Conservation (phyloP, 2,329 filamentous ascomycete genomes). For the Exserohilum turcica region DNA sequence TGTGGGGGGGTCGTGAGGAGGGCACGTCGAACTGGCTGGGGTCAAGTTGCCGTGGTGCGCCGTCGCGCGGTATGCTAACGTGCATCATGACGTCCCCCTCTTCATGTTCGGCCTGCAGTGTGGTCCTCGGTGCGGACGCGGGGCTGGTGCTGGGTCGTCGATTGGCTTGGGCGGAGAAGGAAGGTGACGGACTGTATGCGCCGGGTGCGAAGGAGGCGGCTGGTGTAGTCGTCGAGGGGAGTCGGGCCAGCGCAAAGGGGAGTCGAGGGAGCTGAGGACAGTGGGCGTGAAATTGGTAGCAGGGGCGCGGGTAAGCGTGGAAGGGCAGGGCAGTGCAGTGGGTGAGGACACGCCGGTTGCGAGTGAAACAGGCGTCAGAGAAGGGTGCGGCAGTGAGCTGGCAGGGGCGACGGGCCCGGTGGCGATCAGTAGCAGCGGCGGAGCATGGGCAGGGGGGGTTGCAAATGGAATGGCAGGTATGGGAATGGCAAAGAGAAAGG, state of each 20-base stretch:
- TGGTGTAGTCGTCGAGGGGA: not conserved
- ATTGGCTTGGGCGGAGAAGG: not conserved
- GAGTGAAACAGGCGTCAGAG: constrained; percentile 26
- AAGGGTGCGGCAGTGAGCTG: constrained; percentile 22
- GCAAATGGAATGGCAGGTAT: not conserved
- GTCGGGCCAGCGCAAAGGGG: not conserved
- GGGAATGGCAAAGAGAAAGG: not conserved
- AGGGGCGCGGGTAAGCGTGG: constrained; percentile 6
- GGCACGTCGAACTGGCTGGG: constrained; percentile 29
- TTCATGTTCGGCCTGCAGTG: constrained; percentile 34
- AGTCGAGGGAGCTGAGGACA: not conserved
- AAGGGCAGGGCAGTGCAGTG: constrained; percentile 13
- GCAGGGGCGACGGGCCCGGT: constrained; percentile 21
- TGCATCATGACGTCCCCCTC: constrained; percentile 32
- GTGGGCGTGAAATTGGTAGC: not conserved
- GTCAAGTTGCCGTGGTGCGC: constrained; percentile 19
- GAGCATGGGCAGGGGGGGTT: constrained; percentile 5
- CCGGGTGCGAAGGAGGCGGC: not conserved
- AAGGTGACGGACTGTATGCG: constrained; percentile 6
- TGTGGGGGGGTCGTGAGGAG: constrained; percentile 34
- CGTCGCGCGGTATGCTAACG: constrained; percentile 28
- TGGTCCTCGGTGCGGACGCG: constrained; percentile 1
- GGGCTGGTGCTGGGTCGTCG: not conserved
- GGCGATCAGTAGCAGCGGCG: constrained; percentile 12
- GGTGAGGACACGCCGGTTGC: constrained; percentile 24